A percentile compares a stretch with the other conserved stretches of the same genome.
phyloP scores from a whole-genome alignment of 108 stramenopile species.

The Nitzschia putrida region DNA sequence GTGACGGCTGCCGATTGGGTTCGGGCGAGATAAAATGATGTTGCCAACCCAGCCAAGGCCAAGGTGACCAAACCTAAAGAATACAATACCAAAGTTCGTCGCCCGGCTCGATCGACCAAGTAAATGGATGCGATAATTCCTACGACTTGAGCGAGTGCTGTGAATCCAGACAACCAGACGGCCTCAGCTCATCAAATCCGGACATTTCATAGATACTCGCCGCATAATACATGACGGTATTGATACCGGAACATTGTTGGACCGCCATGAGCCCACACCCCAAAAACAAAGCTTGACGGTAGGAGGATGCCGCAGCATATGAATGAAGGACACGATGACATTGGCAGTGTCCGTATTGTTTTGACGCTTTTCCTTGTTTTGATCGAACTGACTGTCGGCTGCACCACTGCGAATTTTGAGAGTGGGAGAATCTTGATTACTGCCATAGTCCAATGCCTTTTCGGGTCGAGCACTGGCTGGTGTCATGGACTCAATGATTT shows the following conservation, averaged over 20 bases:
- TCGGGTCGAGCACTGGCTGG: not conserved
- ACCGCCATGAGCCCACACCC: conserved; percentile 87
- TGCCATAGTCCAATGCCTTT: conserved; percentile 17
- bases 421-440: conserved; percentile 1
- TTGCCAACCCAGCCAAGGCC: conserved; percentile 60
- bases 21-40: conserved; percentile 62
- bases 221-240: conserved; percentile 93
- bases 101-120: conserved; percentile 73
- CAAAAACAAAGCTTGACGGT: conserved; percentile 66
- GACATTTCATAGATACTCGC: conserved; percentile 85
- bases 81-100: conserved; percentile 62
- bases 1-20: conserved; percentile 32
- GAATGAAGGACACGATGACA: conserved; percentile 10
- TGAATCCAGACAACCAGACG: conserved; percentile 76
- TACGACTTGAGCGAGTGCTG: conserved; percentile 77
- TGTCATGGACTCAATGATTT: conserved; percentile 38
- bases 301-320: conserved; percentile 48
- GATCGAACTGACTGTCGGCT: not conserved
- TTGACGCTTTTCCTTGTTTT: not conserved
- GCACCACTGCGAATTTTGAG: not conserved
- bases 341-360: not conserved
- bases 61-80: conserved; percentile 54
- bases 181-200: conserved; percentile 69
- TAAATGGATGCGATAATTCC: conserved; percentile 68
- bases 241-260: conserved; percentile 88